Base-by-base conservation (phyloP, 2,329 filamentous ascomycete genomes). In the Chaetomiaceae sp. region DNA sequence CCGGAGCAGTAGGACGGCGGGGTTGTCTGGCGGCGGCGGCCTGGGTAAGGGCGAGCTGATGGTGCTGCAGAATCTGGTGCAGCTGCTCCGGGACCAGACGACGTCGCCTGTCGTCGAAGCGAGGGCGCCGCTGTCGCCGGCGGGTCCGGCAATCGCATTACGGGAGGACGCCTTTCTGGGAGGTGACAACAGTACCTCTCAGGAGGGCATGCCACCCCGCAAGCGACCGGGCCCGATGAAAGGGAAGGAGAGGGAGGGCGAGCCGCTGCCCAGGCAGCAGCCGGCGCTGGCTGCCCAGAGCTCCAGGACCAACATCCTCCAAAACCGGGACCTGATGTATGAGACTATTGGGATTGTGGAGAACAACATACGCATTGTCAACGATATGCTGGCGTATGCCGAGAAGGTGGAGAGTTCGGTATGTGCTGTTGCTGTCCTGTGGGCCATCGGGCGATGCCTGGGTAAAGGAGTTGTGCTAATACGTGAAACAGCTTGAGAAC, bases 361-460 rank as follows among this genome's bases (percentile, higher is more conserved):
- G 37, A 34, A 37, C 6, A 53, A 53, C 33, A 43, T 55, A 8
- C 29, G 27, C 6, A 47, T 38, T 4, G 38, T 56, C 14, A 39
- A 20, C 20, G 54, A 56, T 15, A 56, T 56, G 54, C 20, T 37
- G 7, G 38, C 25, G 19, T 53, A 49, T 38, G 54, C 54, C 4
- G 46, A 50, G 6, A 50, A 53, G 25, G 47, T 56, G 8, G 27
- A 39, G 17, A 23, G 25, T 25, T 42, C 44, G 50, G 49, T 56
- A 36, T 25, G 45, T 37, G 5, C 7, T 11, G 14, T 9, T 12
- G 9, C 9, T 3, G 8, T 31, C 9, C 8, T 9, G 4, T 31
- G n/a, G n/a, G n/a, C n/a, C n/a, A n/a, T n/a, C n/a, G n/a, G n/a
- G n/a, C n/a, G n/a, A n/a, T n/a, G n/a, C n/a, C n/a, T n/a, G n/a